Evolutionary conservation across 345 rosid genomes (phyloP).

Genomic region (Eucalyptus tenuipes): DNA sequence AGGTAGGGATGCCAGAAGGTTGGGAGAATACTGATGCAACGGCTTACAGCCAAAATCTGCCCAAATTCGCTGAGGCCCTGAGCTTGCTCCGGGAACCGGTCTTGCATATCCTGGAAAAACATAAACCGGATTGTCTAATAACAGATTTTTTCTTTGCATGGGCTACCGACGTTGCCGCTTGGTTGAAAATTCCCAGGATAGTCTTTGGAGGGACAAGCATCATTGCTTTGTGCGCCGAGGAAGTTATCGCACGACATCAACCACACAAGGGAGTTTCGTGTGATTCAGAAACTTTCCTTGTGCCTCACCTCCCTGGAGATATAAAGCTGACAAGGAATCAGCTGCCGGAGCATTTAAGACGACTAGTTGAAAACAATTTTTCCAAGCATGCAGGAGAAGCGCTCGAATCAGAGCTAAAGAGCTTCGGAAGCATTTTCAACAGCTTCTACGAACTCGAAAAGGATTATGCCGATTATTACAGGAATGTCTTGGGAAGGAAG

Average conservation of each 20-base stretch:
- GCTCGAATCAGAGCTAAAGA: neutral
- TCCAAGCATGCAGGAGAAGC: neutral
- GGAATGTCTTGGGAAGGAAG: constrained; percentile 10
- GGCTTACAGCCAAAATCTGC: neutral
- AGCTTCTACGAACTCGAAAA: constrained; percentile 33
- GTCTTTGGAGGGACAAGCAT: constrained; percentile 22
- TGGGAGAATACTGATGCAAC: neutral
- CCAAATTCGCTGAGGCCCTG: neutral
- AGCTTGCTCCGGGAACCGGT: neutral
- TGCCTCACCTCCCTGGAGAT: constrained; percentile 17
- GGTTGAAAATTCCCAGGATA: constrained; percentile 15
- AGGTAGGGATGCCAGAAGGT: constrained; percentile 25
- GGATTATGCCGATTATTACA: constrained; percentile 21
- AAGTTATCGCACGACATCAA: neutral
- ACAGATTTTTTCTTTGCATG: constrained; percentile 22
- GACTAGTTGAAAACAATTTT: neutral
- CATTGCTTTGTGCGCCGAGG: constrained; percentile 13
- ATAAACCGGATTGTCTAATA: constrained; percentile 20
- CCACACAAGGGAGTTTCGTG: constrained; percentile 14
- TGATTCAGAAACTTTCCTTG: constrained; percentile 13
- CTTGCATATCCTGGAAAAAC: neutral
- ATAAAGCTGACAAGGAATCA: constrained; percentile 32
- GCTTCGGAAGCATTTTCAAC: constrained; percentile 24
- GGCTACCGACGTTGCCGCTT: constrained; percentile 11
- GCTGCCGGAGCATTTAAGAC: constrained; percentile 1